phyloP scores from a whole-genome alignment of 2,329 filamentous ascomycete species.

The Xylogone sp. region DNA sequence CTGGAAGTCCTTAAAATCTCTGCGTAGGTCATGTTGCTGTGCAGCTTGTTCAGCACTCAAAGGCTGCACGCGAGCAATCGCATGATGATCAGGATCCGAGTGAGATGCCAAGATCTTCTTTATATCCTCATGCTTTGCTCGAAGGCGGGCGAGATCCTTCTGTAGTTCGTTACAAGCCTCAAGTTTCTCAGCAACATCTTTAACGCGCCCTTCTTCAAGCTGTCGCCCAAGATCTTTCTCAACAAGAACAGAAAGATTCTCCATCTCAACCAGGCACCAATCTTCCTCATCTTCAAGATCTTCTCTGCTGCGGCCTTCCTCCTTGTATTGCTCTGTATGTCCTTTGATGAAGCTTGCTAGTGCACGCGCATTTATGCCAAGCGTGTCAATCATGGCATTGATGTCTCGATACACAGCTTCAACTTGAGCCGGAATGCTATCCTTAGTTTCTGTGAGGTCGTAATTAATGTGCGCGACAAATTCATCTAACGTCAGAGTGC shows the following conservation, averaged over 20 bases:
- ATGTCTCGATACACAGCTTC: conserved; percentile 74
- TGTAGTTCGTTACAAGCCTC: conserved; percentile 63
- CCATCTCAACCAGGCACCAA: conserved; percentile 75
- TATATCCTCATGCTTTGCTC: conserved; percentile 73
- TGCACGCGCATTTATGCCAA: conserved; percentile 78
- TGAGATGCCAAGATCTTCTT: conserved; percentile 69
- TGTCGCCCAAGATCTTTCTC: conserved; percentile 59
- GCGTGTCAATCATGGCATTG: conserved; percentile 90
- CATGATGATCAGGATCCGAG: conserved; percentile 62
- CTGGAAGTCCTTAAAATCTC: conserved; percentile 70
- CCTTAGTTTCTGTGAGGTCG: conserved; percentile 37
- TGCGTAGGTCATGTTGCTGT: conserved; percentile 79
- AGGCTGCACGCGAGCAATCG: conserved; percentile 64
- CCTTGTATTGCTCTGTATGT: conserved; percentile 53
- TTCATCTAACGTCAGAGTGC: conserved; percentile 59
- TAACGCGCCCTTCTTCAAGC: conserved; percentile 65
- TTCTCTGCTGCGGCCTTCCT: conserved; percentile 53
- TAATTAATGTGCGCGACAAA: conserved; percentile 63
- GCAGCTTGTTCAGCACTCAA: conserved; percentile 80
- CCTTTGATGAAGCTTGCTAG: conserved; percentile 57
- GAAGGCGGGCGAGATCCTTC: conserved; percentile 67
- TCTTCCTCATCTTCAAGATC: conserved; percentile 67
- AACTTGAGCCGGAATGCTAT: conserved; percentile 58
- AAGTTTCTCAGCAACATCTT: conserved; percentile 65
- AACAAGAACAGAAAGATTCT: conserved; percentile 62